Conservation (phyloP, 2,329 filamentous ascomycete species). For the Sodiomyces alkalinus region DNA sequence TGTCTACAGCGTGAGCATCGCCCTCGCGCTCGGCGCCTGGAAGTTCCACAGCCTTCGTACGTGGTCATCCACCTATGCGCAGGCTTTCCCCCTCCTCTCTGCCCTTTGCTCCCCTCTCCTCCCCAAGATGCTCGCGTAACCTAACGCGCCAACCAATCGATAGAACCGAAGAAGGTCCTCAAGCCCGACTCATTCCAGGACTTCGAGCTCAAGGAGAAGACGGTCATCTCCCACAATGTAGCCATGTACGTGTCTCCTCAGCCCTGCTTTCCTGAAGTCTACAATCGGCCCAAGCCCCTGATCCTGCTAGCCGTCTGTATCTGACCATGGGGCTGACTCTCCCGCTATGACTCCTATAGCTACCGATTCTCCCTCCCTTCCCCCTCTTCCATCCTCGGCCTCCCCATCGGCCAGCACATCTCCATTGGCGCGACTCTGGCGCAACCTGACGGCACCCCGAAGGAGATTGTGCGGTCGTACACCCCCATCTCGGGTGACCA, state of each 20-base stretch:
- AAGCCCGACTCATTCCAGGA: slow-evolving; percentile 82
- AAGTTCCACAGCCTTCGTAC: slow-evolving; percentile 60
- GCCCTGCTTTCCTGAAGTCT: slow-evolving; percentile 4
- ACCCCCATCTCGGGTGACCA: slow-evolving; percentile 84
- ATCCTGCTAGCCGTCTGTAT: neutral
- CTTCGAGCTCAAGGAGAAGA: slow-evolving; percentile 90
- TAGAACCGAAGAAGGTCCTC: slow-evolving; percentile 70
- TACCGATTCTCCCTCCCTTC: slow-evolving; percentile 85
- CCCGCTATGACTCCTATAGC: too few species aligned
- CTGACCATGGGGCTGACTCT: slow-evolving; percentile 1
- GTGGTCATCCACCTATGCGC: too few species aligned
- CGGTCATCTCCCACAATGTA: slow-evolving; percentile 90
- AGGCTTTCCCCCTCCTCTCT: too few species aligned
- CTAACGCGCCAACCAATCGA: slow-evolving; percentile 3
- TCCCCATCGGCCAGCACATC: slow-evolving; percentile 98
- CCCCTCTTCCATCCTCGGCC: slow-evolving; percentile 68
- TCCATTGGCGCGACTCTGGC: slow-evolving; percentile 70
- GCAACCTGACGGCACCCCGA: slow-evolving; percentile 53
- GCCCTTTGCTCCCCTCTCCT: too few species aligned
- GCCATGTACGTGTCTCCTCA: slow-evolving; percentile 52
- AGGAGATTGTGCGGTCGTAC: slow-evolving; percentile 83
- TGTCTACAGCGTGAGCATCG: slow-evolving; percentile 52
- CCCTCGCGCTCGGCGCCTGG: slow-evolving; percentile 49
- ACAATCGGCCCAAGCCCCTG: neutral
- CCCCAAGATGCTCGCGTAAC: too few species aligned